Evolutionary conservation across 768 basidiomycete species (phyloP), one percentile per base, ranked within the genome.

Genomic region (Amanita brunnescens): DNA sequence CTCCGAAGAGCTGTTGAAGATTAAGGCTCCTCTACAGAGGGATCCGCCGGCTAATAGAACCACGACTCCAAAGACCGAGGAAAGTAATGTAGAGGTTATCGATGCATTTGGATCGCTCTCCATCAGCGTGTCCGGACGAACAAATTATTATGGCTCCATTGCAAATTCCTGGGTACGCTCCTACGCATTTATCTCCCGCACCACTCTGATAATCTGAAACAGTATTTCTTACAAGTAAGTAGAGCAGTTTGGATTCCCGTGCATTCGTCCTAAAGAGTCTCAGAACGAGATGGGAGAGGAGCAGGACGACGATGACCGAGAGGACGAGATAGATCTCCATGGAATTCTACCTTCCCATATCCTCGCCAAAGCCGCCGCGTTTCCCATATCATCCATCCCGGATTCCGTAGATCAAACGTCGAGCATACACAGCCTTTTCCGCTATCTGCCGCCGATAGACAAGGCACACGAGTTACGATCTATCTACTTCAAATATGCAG

Each of bases 91-190:
- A 6, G 86, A 89, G 58, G 73, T 87, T 40, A 78, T 88, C 4
- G 85, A 88, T 62, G 85, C 87, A 8, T 88, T 88, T 62, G 87
- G 87, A 16, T 85, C 86, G 0, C 67, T 90, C n/a, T 80, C 82
- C 9, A 85, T 90, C 57, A 83, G 74, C 42, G 67, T 83, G 18
- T 79, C 82, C 1, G 87, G 87, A 6, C 78, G 81, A 40, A 78
- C 86, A 20, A 88, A 84, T 60, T 89, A 85, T 59, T 87, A 76
- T 56, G 86, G 87, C 9, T 81, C 82, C 29, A 85, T 75, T 20
- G 87, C 87, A 18, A 87, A 81, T 56, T 88, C 87, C 10, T 87
- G 79, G 79, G 87, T 87, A 59, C 55, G 80, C 64, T 29, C 39
- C 18, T 52, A 32, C 32, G 53, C 42, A 57, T 42, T 44, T 21